Percentiles rank a stretch among this genome's conserved stretches.
Conservation (phyloP, 2,329 filamentous ascomycete genomes). For the Colletotrichum sp. region DNA sequence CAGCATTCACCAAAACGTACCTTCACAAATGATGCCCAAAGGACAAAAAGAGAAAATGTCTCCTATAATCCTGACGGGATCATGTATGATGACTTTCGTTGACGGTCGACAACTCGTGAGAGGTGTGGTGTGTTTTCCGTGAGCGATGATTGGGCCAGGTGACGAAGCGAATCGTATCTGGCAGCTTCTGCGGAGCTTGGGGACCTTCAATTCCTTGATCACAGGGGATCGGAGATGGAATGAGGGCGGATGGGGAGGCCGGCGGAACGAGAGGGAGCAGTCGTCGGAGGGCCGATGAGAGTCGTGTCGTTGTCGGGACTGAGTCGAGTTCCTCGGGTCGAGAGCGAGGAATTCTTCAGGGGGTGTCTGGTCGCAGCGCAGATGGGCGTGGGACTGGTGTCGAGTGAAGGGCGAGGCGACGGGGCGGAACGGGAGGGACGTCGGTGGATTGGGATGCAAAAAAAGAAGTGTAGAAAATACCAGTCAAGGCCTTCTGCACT, state of each 20-base stretch:
- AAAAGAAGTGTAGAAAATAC: constrained; percentile 37
- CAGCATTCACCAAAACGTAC: constrained; percentile 19
- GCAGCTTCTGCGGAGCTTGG: neutral
- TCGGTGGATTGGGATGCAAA: neutral
- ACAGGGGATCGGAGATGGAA: constrained; percentile 11
- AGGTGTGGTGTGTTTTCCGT: neutral
- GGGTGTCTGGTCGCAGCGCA: constrained; percentile 8
- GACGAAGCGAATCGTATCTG: constrained; percentile 6
- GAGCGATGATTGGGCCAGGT: neutral
- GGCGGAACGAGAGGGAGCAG: constrained; percentile 38
- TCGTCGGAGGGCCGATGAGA: constrained; percentile 32
- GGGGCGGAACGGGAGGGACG: constrained; percentile 10
- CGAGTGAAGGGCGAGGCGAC: constrained; percentile 11
- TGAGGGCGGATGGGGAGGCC: constrained; percentile 9
- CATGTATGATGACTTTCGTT: constrained; percentile 12
- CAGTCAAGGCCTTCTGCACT: constrained; percentile 39
- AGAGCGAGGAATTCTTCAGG: constrained; percentile 46
- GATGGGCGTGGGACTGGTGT: constrained; percentile 1
- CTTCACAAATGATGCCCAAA: constrained; percentile 16
- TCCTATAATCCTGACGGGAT: constrained; percentile 16
- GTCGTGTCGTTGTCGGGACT: constrained; percentile 26
- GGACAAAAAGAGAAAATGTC: neutral
- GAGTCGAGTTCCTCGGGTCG: constrained; percentile 46
- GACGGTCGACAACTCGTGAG: neutral
- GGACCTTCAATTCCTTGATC: constrained; percentile 25